Conservation (phyloP, 129 eudicot genomes). For the Helianthus tuberosus region DNA sequence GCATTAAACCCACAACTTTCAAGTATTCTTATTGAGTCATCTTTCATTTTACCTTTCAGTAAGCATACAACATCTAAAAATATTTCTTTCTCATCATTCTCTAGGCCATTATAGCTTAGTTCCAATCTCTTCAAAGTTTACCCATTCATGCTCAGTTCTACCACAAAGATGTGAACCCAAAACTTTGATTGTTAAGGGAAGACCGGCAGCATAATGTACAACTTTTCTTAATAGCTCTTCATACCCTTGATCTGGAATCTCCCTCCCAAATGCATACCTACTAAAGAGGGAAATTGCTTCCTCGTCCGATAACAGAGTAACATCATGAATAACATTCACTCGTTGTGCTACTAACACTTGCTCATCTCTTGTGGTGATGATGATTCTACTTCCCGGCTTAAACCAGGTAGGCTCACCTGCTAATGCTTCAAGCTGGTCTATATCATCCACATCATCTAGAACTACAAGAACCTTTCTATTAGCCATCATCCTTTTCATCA, state of each 20-base stretch:
- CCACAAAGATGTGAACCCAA: too few relatives aligned
- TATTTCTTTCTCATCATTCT: not conserved
- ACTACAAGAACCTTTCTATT: slow-evolving; percentile 9
- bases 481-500: slow-evolving; percentile 3
- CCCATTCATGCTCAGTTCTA: too few relatives aligned
- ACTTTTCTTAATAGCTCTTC: slow-evolving; percentile 16
- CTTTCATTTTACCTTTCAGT: too few relatives aligned
- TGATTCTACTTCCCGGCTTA: slow-evolving; percentile 15
- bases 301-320: too few relatives aligned
- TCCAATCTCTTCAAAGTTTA: not conserved
- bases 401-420: slow-evolving; percentile 12
- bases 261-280: slow-evolving; percentile 16
- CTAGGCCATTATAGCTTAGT: slow-evolving; percentile 11
- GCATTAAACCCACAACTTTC: too few relatives aligned
- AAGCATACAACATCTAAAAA: too few relatives aligned
- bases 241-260: not conserved
- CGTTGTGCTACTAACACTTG: slow-evolving; percentile 1
- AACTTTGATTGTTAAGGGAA: too few relatives aligned
- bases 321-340: slow-evolving; percentile 4
- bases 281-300: slow-evolving; percentile 9
- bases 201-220: too few relatives aligned
- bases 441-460: slow-evolving; percentile 23
- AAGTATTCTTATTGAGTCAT: too few relatives aligned
- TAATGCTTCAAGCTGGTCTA: slow-evolving; percentile 14
- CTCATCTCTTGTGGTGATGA: slow-evolving; percentile 16